Evolutionary conservation across 495 filamentous ascomycete species (phyloP).

Genomic region (Tuber magnatum): DNA sequence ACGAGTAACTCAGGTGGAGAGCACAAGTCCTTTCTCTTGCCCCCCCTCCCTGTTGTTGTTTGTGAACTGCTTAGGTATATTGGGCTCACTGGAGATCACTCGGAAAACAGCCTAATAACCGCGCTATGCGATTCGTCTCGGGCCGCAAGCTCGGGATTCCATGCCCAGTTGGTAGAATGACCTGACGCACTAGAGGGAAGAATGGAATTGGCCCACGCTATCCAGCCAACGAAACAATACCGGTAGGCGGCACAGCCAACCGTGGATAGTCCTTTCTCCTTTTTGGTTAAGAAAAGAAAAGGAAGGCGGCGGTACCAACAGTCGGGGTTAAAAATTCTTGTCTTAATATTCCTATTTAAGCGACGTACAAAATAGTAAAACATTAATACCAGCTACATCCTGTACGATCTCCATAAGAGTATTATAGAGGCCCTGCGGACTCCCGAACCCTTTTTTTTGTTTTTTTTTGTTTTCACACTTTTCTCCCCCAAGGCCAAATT

Average conservation of each 20-base stretch:
- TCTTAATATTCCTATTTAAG: background rate
- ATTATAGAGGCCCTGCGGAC: background rate
- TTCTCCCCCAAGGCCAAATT: background rate
- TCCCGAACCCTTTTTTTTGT: background rate
- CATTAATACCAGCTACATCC: background rate
- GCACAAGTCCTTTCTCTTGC: background rate
- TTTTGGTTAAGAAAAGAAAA: background rate
- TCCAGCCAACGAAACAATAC: background rate
- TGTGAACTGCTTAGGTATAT: background rate
- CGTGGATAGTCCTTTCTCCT: background rate
- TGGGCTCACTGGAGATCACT: background rate
- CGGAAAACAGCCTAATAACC: background rate
- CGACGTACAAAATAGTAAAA: slow-evolving; percentile 1
- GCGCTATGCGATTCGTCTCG: background rate
- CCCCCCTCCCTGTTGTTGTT: background rate
- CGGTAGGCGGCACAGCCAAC: background rate
- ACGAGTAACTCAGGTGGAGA: background rate
- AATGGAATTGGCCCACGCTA: background rate
- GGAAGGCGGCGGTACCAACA: background rate
- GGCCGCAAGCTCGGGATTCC: background rate
- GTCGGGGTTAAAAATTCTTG: background rate
- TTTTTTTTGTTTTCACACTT: background rate
- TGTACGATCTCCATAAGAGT: background rate
- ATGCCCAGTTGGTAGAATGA: background rate
- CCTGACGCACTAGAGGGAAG: background rate